Evolutionary conservation across 805 yeast genomes (phyloP).

Genomic region (Babjeviella inositovora): DNA sequence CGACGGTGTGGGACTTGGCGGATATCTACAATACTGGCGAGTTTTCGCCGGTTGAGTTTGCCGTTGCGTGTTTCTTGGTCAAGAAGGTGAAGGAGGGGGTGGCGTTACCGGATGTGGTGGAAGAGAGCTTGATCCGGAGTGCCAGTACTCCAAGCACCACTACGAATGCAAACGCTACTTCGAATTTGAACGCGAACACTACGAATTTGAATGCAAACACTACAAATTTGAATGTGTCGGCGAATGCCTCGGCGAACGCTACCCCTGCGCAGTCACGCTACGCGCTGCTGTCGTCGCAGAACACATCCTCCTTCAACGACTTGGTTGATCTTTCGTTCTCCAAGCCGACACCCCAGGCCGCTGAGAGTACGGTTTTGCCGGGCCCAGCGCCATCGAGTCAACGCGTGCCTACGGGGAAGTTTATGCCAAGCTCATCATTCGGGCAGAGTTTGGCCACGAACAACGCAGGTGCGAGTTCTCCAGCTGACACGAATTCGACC

Average conservation of each 20-base stretch:
- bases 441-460: too few species aligned
- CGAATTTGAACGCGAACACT: conserved; percentile 3
- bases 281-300: too few species aligned
- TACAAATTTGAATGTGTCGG: too few species aligned
- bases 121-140: conserved; percentile 36
- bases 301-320: conserved; percentile 47
- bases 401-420: conserved; percentile 11
- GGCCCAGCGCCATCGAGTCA: conserved; percentile 8
- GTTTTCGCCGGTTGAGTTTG: conserved; percentile 70
- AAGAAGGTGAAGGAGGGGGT: conserved; percentile 71
- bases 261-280: not conserved
- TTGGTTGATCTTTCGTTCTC: conserved; percentile 32
- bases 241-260: not conserved
- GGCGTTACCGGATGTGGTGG: conserved; percentile 65
- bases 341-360: too few species aligned
- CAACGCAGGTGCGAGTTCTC: too few species aligned
- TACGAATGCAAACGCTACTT: conserved; percentile 3
- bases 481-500: too few species aligned
- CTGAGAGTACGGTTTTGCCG: too few species aligned
- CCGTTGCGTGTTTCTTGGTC: conserved; percentile 86
- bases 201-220: too few species aligned
- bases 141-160: conserved; percentile 9
- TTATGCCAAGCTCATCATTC: conserved; percentile 3
- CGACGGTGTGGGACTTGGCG: conserved; percentile 87
- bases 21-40: conserved; percentile 78